Percentiles rank a stretch among this genome's conserved stretches.
Evolutionary conservation across 805 yeast genomes (phyloP).

Genomic region (Candida schatavii): DNA sequence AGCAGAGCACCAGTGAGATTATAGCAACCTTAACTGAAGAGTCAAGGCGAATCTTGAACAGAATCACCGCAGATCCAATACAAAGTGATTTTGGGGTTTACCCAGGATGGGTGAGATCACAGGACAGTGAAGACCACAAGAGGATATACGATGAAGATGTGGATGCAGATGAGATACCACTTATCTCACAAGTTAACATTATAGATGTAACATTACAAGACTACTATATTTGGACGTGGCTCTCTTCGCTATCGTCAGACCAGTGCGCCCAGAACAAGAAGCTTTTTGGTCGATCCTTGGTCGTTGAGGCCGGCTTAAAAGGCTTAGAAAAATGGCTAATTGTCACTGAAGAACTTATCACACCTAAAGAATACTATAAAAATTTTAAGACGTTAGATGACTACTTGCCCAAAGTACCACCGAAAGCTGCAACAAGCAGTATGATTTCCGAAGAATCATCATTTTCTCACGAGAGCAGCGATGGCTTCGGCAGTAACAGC

Average conservation of each 20-base stretch:
- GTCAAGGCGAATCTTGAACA: constrained; percentile 55
- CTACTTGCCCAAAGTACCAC: neutral
- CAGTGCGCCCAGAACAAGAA: constrained; percentile 62
- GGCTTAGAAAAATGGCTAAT: constrained; percentile 80
- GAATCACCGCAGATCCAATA: constrained; percentile 35
- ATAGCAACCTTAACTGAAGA: constrained; percentile 69
- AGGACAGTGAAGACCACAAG: constrained; percentile 2
- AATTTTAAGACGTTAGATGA: constrained; percentile 15
- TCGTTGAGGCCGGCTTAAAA: constrained; percentile 75
- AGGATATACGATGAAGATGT: constrained; percentile 6
- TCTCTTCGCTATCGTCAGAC: constrained; percentile 72
- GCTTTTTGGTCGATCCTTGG: constrained; percentile 76
- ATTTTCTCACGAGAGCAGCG: neutral
- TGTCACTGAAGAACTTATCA: constrained; percentile 62
- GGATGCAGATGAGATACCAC: constrained; percentile 30
- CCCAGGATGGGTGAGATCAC: constrained; percentile 35
- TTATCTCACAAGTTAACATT: constrained; percentile 39
- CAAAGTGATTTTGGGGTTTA: constrained; percentile 34
- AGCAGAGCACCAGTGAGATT: constrained; percentile 49
- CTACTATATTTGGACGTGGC: constrained; percentile 90
- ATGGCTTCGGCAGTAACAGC: neutral
- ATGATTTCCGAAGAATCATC: neutral
- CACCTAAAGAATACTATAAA: constrained; percentile 30
- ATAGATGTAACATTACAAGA: constrained; percentile 74
- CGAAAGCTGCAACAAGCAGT: neutral